Evolutionary conservation across 208 protist species (phyloP), one percentile per base, ranked within the genome.

Genomic region (Acanthamoeba castellanii): DNA sequence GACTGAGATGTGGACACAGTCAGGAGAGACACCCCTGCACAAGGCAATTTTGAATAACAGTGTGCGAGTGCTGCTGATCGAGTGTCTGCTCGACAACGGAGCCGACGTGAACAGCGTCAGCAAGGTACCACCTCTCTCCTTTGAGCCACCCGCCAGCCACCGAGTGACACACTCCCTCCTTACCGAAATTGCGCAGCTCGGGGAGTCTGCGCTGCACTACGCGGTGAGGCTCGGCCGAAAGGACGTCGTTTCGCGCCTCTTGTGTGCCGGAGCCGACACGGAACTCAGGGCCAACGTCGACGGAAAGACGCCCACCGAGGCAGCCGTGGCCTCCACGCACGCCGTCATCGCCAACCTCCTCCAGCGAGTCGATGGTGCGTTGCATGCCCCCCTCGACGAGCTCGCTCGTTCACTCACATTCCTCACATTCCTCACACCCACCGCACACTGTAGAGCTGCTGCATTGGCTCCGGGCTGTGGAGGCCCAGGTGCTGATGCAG

Each of bases 41-140:
- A 97, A 97, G 50, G 93, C 96, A 3, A 95, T 96, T 25, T 94
- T 96, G 42, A 97, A 97, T 42, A 93, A 95, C 57, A 84, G 42
- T 16, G 90, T 97, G 45, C 61, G 96, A 72, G n/a, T 96, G 27
- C 32, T 97, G 8, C 72, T 97, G 82, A 78, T 96, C 8, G 70
- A 95, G 27, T 32, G 72, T 68, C 94, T 95, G 22, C 34, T 94
- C n/a, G 90, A 78, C n/a, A 94, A 94, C 68, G 72, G 90, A 30
- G 90, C 90, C 3, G 57, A 90, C 27, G 90, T 94, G 18, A 94
- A 78, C 72, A 94, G 18, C 55, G 72, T 94, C 20, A 94, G 27
- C 30, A 55, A 94, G 72, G 64, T 94, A 84, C 50, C 50, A 61
- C 37, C 30, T 20, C 30, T 87, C 22, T 87, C 30, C n/a, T 30